Base-by-base conservation (phyloP, 2,329 filamentous ascomycete genomes). In the Kalmusia sp. region DNA sequence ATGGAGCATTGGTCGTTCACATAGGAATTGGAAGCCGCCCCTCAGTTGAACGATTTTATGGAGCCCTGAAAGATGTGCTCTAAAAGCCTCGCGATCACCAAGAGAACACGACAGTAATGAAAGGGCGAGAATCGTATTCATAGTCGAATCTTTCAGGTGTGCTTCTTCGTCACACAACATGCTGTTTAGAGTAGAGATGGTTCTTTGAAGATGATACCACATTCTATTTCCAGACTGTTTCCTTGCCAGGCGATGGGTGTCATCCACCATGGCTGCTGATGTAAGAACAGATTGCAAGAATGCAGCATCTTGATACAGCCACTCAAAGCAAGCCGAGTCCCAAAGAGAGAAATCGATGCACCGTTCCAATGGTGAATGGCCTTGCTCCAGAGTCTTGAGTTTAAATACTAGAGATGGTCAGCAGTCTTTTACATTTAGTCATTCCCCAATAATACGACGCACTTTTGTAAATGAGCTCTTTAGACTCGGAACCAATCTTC, bases 321-420 rank as follows among this genome's bases (percentile, higher is more conserved):
- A 41, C 24, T 41, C 38, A 41, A 41, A 41, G 24, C 38, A 41
- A 27, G 38, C 38, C 12, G 11, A 8, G 22, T 41, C 38, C 38
- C 38, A 41, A n/a, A 41, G 24, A 6, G 38, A 27, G 11, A 41
- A 41, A 24, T 41, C 38, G 22, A 41, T 41, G 15, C 38, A 41
- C 17, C 38, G 38, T 28, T 41, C 38, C 22, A 41, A 14, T n/a
- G 38, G 38, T 27, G 38, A 24, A 3, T 41, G 27, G 19, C 38
- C 38, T 17, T 41, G 38, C 38, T 41, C 22, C 17, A 41, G 6
- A 7, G 22, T 41, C 22, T 41, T 41, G 38, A 41, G 14, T 7
- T 22, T 27, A 9, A 41, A 41, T 25, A 41, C 38, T 41, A 15
- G 5, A 17, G 9, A n/a, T 9, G 14, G 14, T 41, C 14, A 41